These are phyloP conservation scores for Stephanodiscus minutulus DNA, from an alignment of 108 stramenopile genomes.

Conservation along the genomic window DNA sequence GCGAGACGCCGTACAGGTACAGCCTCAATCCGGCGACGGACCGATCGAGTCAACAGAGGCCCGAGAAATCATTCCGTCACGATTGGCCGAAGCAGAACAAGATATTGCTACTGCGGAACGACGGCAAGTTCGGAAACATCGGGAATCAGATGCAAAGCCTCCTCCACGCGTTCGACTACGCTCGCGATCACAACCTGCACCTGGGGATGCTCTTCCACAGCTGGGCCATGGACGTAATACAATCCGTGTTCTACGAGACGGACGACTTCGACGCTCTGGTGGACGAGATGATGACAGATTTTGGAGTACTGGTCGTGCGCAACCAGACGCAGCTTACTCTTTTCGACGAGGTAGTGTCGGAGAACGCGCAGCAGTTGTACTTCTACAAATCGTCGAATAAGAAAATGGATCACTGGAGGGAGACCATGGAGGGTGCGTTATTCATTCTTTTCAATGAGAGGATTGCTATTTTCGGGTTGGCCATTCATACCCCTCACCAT, in stretches of 20 bases:
- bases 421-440: conserved; percentile 6
- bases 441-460: background rate
- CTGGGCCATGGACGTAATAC: conserved; percentile 30
- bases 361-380: conserved; percentile 19
- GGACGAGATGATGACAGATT: conserved; percentile 9
- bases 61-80: background rate
- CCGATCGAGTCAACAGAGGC: background rate
- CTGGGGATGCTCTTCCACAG: conserved; percentile 28
- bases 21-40: background rate
- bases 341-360: conserved; percentile 15
- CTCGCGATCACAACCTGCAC: conserved; percentile 30
- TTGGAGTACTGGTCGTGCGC: conserved; percentile 27
- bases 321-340: background rate
- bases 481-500: too few species aligned
- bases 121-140: conserved; percentile 12
- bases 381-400: conserved; percentile 18
- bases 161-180: conserved; percentile 35
- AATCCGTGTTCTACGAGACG: conserved; percentile 17
- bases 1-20: background rate
- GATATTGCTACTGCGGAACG: conserved; percentile 3
- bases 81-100: conserved; percentile 11
- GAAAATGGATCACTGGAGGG: conserved; percentile 13
- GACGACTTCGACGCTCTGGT: background rate
- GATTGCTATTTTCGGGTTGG: too few species aligned
- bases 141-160: conserved; percentile 36